Conservation (phyloP, 73 alveolate genomes). For the Tetrahymena elliotti region DNA sequence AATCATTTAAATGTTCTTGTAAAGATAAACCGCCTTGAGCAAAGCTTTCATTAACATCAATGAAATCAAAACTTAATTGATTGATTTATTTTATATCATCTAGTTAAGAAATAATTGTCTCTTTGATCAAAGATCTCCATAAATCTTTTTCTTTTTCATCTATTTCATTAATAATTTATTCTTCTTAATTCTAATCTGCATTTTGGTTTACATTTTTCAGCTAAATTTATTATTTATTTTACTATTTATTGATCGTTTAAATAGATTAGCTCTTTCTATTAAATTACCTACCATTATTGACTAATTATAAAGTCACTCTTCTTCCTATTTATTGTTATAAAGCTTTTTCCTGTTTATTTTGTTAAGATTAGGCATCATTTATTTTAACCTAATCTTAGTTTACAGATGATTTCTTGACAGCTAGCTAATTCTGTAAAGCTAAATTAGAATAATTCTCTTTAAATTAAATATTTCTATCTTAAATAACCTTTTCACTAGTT, state of each 20-base stretch:
- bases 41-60: background rate
- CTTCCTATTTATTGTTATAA: background rate
- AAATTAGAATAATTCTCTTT: background rate
- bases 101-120: background rate
- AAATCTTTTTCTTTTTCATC: background rate
- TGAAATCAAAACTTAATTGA: background rate
- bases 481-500: no score
- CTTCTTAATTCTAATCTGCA: background rate
- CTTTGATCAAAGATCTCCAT: background rate
- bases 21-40: background rate
- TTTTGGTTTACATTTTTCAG: background rate
- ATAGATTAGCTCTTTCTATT: background rate
- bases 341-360: no score
- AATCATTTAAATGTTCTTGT: background rate
- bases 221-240: no score
- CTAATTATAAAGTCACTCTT: background rate
- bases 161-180: background rate
- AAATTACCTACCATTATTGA: background rate
- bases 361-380: background rate
- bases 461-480: no score
- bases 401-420: background rate
- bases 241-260: background rate
- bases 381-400: background rate
- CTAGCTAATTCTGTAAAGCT: background rate
- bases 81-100: background rate